phyloP scores from a whole-genome alignment of 768 basidiomycete genomes.

The Fomitopsis serialis region DNA sequence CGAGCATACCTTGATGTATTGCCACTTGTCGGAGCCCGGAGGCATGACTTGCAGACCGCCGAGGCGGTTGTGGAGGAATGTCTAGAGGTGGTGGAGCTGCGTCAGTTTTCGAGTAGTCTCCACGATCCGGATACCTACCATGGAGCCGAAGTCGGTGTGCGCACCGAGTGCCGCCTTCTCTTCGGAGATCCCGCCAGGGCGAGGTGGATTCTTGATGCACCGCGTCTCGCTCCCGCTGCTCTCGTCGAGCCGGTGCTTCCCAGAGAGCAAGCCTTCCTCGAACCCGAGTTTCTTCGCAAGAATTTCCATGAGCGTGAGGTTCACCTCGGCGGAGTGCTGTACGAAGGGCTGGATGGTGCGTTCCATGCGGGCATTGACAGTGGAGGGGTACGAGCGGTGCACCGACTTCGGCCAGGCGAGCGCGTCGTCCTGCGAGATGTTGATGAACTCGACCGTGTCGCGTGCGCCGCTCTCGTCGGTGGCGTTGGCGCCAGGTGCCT shows the following conservation, averaged over 20 bases:
- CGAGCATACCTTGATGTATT: conserved; percentile 50
- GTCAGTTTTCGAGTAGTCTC: conserved; percentile 28
- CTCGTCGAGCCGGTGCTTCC: conserved; percentile 21
- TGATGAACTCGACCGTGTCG: conserved; percentile 32
- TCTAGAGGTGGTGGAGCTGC: conserved; percentile 34
- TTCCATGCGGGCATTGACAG: conserved; percentile 25
- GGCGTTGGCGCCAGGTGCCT: conserved; percentile 27
- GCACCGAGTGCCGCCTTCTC: conserved; percentile 25
- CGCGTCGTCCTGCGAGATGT: conserved; percentile 32
- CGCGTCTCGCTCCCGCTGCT: conserved; percentile 27
- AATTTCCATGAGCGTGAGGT: conserved; percentile 23
- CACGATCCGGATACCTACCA: conserved; percentile 20
- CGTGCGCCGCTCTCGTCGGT: conserved; percentile 26
- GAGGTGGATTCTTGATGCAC: conserved; percentile 28
- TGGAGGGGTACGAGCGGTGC: conserved; percentile 29
- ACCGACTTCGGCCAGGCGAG: conserved; percentile 24
- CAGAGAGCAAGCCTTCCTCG: conserved; percentile 22
- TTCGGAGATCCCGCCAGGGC: conserved; percentile 9
- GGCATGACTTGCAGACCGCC: conserved; percentile 68
- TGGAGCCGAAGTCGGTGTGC: conserved; percentile 32
- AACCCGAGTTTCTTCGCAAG: conserved; percentile 29
- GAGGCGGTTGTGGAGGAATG: conserved; percentile 64
- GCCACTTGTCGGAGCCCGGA: conserved; percentile 58
- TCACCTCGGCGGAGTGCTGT: conserved; percentile 23
- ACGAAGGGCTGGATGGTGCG: conserved; percentile 24